Conservation (phyloP, 1,139 yeast genomes). For the Hyphopichia buzzinii region DNA sequence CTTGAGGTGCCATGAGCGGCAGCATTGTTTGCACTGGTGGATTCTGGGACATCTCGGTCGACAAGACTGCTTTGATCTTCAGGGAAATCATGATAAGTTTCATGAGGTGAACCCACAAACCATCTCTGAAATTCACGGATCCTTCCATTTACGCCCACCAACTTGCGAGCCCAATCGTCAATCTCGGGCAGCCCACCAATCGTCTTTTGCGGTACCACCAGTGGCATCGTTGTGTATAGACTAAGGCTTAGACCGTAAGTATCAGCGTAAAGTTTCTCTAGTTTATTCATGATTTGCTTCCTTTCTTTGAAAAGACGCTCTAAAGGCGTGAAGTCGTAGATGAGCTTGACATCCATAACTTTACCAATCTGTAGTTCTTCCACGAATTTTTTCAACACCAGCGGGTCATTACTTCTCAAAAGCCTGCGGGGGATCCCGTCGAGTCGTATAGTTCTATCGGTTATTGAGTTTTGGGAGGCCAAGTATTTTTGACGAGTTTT, state of each 20-base stretch:
- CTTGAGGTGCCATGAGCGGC: background rate
- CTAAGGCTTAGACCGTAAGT: slow-evolving; percentile 46
- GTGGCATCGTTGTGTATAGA: slow-evolving; percentile 32
- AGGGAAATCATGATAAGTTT: slow-evolving; percentile 1
- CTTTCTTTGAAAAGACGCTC: slow-evolving; percentile 42
- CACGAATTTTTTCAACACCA: slow-evolving; percentile 47
- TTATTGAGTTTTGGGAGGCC: slow-evolving; percentile 85
- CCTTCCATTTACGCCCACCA: slow-evolving; percentile 1
- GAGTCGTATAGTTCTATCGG: slow-evolving; percentile 86
- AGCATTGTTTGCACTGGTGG: slow-evolving; percentile 11
- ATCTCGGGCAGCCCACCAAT: background rate
- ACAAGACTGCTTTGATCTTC: slow-evolving; percentile 16
- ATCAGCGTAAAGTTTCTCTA: slow-evolving; percentile 49
- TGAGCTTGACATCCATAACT: slow-evolving; percentile 52
- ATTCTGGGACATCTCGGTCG: slow-evolving; percentile 24
- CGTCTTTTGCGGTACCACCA: slow-evolving; percentile 16
- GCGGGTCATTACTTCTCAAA: slow-evolving; percentile 37
- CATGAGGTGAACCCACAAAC: slow-evolving; percentile 2
- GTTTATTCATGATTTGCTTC: slow-evolving; percentile 23
- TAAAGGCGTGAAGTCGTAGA: slow-evolving; percentile 54
- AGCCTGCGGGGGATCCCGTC: slow-evolving; percentile 72
- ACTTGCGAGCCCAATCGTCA: background rate
- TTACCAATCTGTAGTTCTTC: slow-evolving; percentile 63
- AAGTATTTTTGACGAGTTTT: slow-evolving; percentile 76
- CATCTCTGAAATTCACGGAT: slow-evolving; percentile 3